Conservation (phyloP, 2,329 filamentous ascomycete genomes). For the Akanthomyces lecanii region DNA sequence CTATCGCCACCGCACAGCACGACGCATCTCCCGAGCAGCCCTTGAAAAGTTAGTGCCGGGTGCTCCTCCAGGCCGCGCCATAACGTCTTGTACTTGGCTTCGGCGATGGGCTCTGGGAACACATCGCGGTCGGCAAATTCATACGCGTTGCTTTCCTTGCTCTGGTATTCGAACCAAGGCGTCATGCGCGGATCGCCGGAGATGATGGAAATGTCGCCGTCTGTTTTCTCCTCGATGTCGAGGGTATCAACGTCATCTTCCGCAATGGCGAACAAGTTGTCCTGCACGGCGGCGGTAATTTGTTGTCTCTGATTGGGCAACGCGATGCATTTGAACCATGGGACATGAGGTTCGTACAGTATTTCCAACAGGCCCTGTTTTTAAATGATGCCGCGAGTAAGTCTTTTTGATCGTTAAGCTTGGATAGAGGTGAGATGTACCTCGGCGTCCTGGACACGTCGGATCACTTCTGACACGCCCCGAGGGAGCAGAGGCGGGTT, state of each 20-base stretch:
- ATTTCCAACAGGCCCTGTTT: slow-evolving; percentile 10
- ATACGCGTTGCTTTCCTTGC: neutral
- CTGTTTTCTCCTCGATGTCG: neutral
- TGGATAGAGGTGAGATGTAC: neutral
- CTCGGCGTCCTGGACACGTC: slow-evolving; percentile 6
- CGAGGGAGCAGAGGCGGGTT: slow-evolving; percentile 9
- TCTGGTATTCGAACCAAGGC: neutral
- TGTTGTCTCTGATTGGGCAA: neutral
- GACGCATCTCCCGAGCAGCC: neutral
- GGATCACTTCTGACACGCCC: slow-evolving; percentile 13
- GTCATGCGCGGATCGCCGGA: slow-evolving; percentile 2
- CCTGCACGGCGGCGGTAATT: neutral
- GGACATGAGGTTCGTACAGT: slow-evolving; percentile 5
- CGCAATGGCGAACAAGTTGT: slow-evolving; percentile 12
- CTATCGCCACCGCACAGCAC: neutral
- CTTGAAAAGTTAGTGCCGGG: neutral
- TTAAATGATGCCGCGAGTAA: neutral
- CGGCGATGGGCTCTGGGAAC: neutral
- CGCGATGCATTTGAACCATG: slow-evolving; percentile 13
- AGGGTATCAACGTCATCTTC: slow-evolving; percentile 8
- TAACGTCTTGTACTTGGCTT: neutral
- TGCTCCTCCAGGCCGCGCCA: slow-evolving; percentile 2
- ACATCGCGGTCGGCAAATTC: slow-evolving; percentile 4
- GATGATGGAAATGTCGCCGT: slow-evolving; percentile 2
- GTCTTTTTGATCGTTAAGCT: neutral